Base-by-base conservation (phyloP, 2,329 filamentous ascomycete genomes). In the Thielaviopsis ethacetica region DNA sequence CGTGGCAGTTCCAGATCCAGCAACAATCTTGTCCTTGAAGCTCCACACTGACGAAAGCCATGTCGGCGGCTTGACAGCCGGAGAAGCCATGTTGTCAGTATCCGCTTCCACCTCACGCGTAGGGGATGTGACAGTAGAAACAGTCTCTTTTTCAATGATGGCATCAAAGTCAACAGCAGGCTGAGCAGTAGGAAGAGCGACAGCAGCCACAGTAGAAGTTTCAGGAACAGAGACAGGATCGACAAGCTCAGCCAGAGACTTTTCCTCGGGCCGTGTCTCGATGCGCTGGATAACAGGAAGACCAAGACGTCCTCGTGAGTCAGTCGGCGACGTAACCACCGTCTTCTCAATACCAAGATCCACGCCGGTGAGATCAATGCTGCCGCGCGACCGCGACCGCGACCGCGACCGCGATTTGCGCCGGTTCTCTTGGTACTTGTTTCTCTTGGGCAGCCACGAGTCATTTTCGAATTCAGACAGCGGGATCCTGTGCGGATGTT, bases 401-500 rank as follows among this genome's bases (percentile, higher is more conserved):
- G 60, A 61, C 24, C 59, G 56, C 6, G 59, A 57, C 1, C 54
- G 59, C 6, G 55, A 57, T 21, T 26, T 57, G 27, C 50, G 49
- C 3, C 59, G 49, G 2, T 50, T 54, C 22, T 60, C 54, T n/a
- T 22, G 56, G 34, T 58, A 58, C 38, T 56, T 53, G 5, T 27
- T 53, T n/a, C 47, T 49, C 38, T 56, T 56, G 24, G 60, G 60
- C 22, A 49, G 22, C 60, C 60, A 59, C 30, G 56, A 59, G 50
- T 61, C 49, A 27, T 61, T 61, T 41, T 56, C 60, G 24, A 50
- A 61, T 13, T 59, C 54, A 19, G 53, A 22, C 17, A 41, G 38
- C 7, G 60, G 21, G n/a, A 57, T 53, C 12, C 44, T 55, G 38
- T 2, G 34, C 2, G 5, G 51, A 5, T 50, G n/a, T 3, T 22